These are phyloP conservation scores for Russula dissimulans DNA, from an alignment of 768 basidiomycete species.

Conservation along the genomic window DNA sequence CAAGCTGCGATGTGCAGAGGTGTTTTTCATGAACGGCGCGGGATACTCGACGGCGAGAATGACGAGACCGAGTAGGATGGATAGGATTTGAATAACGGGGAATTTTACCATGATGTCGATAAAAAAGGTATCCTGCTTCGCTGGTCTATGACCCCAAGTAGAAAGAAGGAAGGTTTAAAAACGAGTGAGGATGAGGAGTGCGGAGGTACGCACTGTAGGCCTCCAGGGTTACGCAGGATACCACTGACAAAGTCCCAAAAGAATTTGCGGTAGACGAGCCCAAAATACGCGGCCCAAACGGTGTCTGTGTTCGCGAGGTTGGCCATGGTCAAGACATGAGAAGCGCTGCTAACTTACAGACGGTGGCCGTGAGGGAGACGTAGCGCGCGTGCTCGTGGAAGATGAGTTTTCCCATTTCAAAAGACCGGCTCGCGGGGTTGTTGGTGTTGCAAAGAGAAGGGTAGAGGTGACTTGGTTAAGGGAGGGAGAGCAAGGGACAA, in stretches of 20 bases:
- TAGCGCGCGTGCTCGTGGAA: conserved; percentile 74
- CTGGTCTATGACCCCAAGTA: conserved; percentile 18
- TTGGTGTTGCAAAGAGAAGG: not conserved
- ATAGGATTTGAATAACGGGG: conserved; percentile 64
- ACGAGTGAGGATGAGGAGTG: not conserved
- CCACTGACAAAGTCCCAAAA: conserved; percentile 95
- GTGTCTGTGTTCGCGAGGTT: conserved; percentile 40
- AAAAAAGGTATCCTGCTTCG: conserved; percentile 40
- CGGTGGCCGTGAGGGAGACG: conserved; percentile 56
- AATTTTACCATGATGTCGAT: conserved; percentile 64
- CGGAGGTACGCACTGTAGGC: conserved; percentile 54
- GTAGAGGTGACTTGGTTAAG: not conserved
- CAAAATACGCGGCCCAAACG: conserved; percentile 76
- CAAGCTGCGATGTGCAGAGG: conserved; percentile 57
- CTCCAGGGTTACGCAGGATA: conserved; percentile 67
- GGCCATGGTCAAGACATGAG: not conserved
- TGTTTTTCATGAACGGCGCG: conserved; percentile 44
- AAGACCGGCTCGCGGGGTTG: not conserved
- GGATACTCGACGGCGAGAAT: conserved; percentile 69
- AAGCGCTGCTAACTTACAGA: conserved; percentile 46
- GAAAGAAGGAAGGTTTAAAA: conserved; percentile 36
- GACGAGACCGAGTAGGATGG: conserved; percentile 49
- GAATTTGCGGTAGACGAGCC: conserved; percentile 82
- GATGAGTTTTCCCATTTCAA: conserved; percentile 65
- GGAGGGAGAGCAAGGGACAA: conserved; percentile 3